These are phyloP conservation scores for Penicillium hordei DNA, from an alignment of 2,329 filamentous ascomycete genomes.

Conservation along the genomic window DNA sequence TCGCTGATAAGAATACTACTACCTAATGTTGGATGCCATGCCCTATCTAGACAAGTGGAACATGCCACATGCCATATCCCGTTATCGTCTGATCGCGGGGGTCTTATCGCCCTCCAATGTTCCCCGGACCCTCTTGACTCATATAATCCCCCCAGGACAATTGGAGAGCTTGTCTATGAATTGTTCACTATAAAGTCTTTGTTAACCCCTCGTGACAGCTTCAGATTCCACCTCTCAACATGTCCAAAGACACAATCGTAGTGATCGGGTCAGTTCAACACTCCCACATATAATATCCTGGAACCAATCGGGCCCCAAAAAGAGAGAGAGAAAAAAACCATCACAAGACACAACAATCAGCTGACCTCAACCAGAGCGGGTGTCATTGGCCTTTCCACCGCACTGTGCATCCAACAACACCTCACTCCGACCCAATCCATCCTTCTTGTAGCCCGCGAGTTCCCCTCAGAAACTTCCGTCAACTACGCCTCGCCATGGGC, in stretches of 20 bases:
- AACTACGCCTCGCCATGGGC: constrained; percentile 51
- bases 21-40: not conserved
- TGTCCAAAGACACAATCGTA: constrained; percentile 37
- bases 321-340: not conserved
- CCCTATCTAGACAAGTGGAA: not conserved
- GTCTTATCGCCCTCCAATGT: constrained; percentile 7
- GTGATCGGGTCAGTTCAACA: constrained; percentile 35
- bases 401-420: constrained; percentile 36
- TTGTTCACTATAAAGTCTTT: not conserved
- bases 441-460: constrained; percentile 43
- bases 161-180: not conserved
- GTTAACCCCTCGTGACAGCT: not conserved
- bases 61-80: not conserved
- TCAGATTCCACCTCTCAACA: constrained; percentile 7
- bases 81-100: constrained; percentile 21
- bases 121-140: constrained; percentile 8
- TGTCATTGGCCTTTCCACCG: constrained; percentile 42
- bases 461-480: constrained; percentile 41
- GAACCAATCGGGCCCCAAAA: not conserved
- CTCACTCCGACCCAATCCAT: constrained; percentile 32
- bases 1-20: not conserved
- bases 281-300: not conserved
- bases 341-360: not conserved
- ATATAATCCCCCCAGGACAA: not conserved
- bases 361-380: constrained; percentile 35